Evolutionary conservation across 163 green algal genomes (phyloP).

Genomic region (Chlamydomonas reinhardtii): DNA sequence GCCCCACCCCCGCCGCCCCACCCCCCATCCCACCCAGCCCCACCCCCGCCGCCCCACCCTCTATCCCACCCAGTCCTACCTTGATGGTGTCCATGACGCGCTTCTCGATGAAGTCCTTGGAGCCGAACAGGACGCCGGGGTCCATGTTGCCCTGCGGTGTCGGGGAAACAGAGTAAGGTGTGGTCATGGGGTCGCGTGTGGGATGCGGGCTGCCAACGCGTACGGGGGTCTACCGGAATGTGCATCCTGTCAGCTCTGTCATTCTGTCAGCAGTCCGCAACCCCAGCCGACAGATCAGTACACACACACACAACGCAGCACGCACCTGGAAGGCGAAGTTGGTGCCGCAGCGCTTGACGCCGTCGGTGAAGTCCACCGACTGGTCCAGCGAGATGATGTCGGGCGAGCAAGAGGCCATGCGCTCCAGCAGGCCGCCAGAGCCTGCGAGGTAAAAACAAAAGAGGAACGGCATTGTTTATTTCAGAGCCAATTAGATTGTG

Average conservation of each 20-base stretch:
- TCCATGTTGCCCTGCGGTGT: slow-evolving; percentile 96
- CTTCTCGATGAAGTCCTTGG: slow-evolving; percentile 85
- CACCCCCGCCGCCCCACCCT: too few relatives aligned
- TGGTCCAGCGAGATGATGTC: slow-evolving; percentile 82
- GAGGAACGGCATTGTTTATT: slow-evolving; percentile 6
- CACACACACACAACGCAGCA: too few relatives aligned
- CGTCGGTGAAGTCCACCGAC: slow-evolving; percentile 89
- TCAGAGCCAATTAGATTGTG: too few relatives aligned
- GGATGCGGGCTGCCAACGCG: too few relatives aligned
- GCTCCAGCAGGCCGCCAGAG: slow-evolving; percentile 90
- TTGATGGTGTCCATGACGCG: slow-evolving; percentile 85
- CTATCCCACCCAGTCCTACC: too few relatives aligned
- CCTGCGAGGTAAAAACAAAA: slow-evolving; percentile 18
- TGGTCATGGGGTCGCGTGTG: not conserved
- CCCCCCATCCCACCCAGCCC: too few relatives aligned
- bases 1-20: too few relatives aligned
- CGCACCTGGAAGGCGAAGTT: slow-evolving; percentile 88
- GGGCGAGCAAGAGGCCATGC: slow-evolving; percentile 87
- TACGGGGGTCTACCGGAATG: too few relatives aligned
- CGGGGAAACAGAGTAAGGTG: too few relatives aligned
- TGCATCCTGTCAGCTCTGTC: too few relatives aligned
- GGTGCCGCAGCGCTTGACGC: slow-evolving; percentile 84
- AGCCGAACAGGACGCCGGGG: slow-evolving; percentile 91
- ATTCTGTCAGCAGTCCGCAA: too few relatives aligned
- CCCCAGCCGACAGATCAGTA: too few relatives aligned